Base-by-base conservation (phyloP, 306 rosid species). In the Prunus fruticosa region DNA sequence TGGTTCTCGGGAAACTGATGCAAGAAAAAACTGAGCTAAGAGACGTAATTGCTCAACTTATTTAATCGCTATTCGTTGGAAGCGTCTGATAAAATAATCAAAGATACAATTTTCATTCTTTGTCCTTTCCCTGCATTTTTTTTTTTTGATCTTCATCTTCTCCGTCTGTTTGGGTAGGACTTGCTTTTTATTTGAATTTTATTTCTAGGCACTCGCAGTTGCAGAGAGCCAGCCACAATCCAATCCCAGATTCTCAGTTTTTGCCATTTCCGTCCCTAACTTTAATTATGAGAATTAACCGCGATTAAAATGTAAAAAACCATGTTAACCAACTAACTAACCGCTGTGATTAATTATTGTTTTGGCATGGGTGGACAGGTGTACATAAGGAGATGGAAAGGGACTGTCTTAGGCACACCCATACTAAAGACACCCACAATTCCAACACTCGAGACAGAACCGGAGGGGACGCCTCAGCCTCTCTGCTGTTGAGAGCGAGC, bases 341-440 rank as follows among this genome's bases (percentile, higher is more conserved):
- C 79, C 62, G 70, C 27, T 25, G 62, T 76, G 76, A 81, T 54
- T 69, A 72, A 64, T 51, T 61, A 4, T 45, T 34, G 45, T 34
- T 38, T 38, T 69, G 47, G 20, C 65, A 81, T 76, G 61, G 82
- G 9, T 18, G 77, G 64, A 76, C 82, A 87, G 88, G 85, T 46
- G 73, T 52, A 50, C 72, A 69, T 9, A 78, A 27, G 81, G 69
- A 69, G 89, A 93, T 93, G 98, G 97, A 93, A 61, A 83, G 82
- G 77, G 96, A 86, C 76, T 28, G 86, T 38, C 56, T 20, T 57
- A 80, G 82, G 79, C 82, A 66, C 27, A 71, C 79, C 74, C 76
- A 73, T 72, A 73, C 72, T 57, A 78, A 58, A 70, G 71, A 32
- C 75, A 66, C 77, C 68, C 64, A 4, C 65, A 75, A 43, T 54